Percentiles rank a stretch among this genome's conserved stretches.
Conservation (phyloP, 768 basidiomycete genomes). For the Tephrocybe sp. region DNA sequence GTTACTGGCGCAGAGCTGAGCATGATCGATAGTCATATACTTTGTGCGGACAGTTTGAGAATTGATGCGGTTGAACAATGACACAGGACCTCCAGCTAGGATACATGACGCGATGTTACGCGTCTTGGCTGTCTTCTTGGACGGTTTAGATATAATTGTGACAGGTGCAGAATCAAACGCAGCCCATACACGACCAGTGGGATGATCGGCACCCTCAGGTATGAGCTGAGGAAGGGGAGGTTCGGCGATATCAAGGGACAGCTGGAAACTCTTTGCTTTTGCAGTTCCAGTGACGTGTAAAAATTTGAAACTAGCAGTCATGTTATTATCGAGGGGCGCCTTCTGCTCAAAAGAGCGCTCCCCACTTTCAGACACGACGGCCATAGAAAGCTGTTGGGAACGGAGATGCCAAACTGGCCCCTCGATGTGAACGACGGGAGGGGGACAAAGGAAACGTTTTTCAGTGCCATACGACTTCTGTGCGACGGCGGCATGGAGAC, state of each 20-base stretch:
- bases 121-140: conserved; percentile 96
- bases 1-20: conserved; percentile 84
- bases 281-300: conserved; percentile 86
- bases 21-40: conserved; percentile 92
- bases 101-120: conserved; percentile 91
- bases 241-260: conserved; percentile 83
- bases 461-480: conserved; percentile 97
- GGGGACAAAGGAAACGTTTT: conserved; percentile 92
- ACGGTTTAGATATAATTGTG: conserved; percentile 95
- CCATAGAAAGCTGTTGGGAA: conserved; percentile 79
- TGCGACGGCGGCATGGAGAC: conserved; percentile 88
- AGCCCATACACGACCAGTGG: conserved; percentile 78
- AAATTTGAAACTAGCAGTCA: conserved; percentile 90
- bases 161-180: conserved; percentile 91
- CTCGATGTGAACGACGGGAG: conserved; percentile 90
- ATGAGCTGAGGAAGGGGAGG: conserved; percentile 55
- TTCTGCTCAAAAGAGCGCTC: conserved; percentile 86
- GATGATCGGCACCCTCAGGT: conserved; percentile 44
- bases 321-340: conserved; percentile 77
- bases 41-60: conserved; percentile 96
- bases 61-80: conserved; percentile 95
- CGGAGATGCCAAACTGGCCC: conserved; percentile 87
- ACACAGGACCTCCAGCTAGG: conserved; percentile 84
- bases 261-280: conserved; percentile 87
- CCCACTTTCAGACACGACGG: conserved; percentile 80